Conservation (phyloP, 2,329 filamentous ascomycete species). For the Xylariaceae sp. region DNA sequence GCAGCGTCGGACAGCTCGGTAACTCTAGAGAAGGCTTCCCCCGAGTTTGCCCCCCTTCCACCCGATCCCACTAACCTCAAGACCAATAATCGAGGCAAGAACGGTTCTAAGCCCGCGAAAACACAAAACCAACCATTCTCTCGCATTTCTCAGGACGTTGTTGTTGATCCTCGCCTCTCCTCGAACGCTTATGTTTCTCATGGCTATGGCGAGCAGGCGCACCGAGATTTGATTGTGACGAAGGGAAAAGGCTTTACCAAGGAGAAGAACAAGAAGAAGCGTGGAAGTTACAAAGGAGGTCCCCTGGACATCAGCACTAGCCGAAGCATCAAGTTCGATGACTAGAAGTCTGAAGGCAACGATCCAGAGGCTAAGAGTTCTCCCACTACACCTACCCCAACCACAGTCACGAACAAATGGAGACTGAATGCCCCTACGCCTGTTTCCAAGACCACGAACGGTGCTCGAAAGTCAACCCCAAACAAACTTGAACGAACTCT, state of each 20-base stretch:
- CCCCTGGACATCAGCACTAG: constrained; percentile 81
- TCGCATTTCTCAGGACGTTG: constrained; percentile 72
- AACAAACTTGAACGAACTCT: constrained; percentile 12
- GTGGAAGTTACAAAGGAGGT: constrained; percentile 88
- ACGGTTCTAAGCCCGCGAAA: constrained; percentile 48
- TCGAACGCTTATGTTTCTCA: constrained; percentile 85
- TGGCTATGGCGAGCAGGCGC: constrained; percentile 87
- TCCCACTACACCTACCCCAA: background rate
- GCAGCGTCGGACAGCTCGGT: constrained; percentile 49
- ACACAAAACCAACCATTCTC: constrained; percentile 74
- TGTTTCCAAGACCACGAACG: background rate
- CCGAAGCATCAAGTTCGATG: constrained; percentile 93
- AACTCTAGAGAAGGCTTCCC: constrained; percentile 60
- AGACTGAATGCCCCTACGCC: background rate
- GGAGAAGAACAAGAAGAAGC: constrained; percentile 99
- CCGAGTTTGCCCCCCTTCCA: constrained; percentile 59
- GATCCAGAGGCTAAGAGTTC: background rate
- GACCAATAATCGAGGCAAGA: constrained; percentile 45
- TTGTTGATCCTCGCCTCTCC: constrained; percentile 70
- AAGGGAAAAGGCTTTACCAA: constrained; percentile 98
- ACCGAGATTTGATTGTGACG: constrained; percentile 86
- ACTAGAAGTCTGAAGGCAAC: constrained; percentile 55
- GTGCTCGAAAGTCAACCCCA: background rate
- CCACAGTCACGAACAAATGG: constrained; percentile 5
- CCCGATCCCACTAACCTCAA: constrained; percentile 55